Evolutionary conservation across 176 grass and related monocot genomes (phyloP).

Genomic region (Phyllostachys edulis): DNA sequence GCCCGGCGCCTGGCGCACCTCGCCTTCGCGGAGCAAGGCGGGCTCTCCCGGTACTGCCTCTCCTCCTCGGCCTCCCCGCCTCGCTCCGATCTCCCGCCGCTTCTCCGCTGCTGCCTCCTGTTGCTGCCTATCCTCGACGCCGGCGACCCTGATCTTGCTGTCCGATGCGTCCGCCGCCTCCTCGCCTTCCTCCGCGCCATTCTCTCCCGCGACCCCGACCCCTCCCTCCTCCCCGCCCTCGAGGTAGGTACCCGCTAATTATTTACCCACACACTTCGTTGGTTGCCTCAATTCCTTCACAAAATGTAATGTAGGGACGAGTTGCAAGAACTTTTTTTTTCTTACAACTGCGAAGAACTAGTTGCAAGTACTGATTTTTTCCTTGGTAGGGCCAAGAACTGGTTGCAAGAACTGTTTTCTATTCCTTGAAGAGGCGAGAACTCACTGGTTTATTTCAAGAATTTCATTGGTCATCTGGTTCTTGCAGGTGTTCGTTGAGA

Average conservation of each 20-base stretch:
- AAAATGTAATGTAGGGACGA: background rate
- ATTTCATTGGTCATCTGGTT: background rate
- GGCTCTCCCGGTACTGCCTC: background rate
- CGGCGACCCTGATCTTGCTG: background rate
- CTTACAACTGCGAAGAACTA: background rate
- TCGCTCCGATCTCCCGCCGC: background rate
- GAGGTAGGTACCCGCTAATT: constrained; percentile 17
- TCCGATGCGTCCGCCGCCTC: background rate
- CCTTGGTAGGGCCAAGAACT: background rate
- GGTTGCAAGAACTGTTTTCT: background rate
- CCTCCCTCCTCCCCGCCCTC: constrained; percentile 28
- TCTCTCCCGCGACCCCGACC: constrained; percentile 15
- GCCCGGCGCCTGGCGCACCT: background rate
- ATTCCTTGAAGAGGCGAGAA: background rate
- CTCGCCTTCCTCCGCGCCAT: constrained; percentile 4
- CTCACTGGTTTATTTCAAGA: background rate
- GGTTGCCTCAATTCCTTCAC: background rate
- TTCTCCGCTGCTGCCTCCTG: constrained; percentile 21
- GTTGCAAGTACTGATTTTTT: background rate
- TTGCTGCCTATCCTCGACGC: background rate
- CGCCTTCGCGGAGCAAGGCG: background rate
- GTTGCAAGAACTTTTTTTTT: background rate
- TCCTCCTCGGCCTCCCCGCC: background rate
- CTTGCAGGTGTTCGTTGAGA: constrained; percentile 33
- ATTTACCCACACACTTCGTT: background rate